Percentiles rank a stretch among this genome's conserved stretches.
These are phyloP conservation scores for Astragalus glycyphyllos DNA, from an alignment of 306 rosid genomes.

Conservation along the genomic window DNA sequence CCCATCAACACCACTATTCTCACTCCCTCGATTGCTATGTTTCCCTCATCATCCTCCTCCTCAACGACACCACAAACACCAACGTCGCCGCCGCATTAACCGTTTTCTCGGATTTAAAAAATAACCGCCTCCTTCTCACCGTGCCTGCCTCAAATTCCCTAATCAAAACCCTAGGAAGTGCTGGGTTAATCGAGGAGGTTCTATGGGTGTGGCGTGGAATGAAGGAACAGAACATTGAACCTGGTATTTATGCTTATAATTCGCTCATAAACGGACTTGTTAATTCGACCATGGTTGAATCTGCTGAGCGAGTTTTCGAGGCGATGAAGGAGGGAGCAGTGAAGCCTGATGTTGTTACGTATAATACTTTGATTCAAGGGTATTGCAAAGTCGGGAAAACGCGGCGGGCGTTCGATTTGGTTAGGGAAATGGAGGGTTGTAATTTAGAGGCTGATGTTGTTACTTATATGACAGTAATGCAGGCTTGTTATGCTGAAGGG, in stretches of 20 bases:
- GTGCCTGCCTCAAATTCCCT: constrained; percentile 61
- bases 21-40: constrained; percentile 76
- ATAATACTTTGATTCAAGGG: constrained; percentile 83
- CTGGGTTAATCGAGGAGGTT: constrained; percentile 76
- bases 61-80: not conserved
- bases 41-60: constrained; percentile 50
- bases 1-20: constrained; percentile 54
- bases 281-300: constrained; percentile 62
- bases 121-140: constrained; percentile 54
- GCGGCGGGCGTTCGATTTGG: constrained; percentile 58
- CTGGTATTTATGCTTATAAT: constrained; percentile 60
- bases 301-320: constrained; percentile 73
- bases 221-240: constrained; percentile 71
- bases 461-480: constrained; percentile 77
- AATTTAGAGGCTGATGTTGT: constrained; percentile 73
- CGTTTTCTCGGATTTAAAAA: constrained; percentile 50
- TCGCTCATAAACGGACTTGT: constrained; percentile 80
- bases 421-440: constrained; percentile 64
- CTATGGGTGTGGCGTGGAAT: constrained; percentile 83
- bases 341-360: constrained; percentile 69
- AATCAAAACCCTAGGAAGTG: constrained; percentile 61
- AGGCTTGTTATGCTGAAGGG: constrained; percentile 67
- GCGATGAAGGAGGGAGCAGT: constrained; percentile 64
- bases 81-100: not conserved
- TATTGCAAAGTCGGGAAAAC: constrained; percentile 70